Evolutionary conservation across 2,329 filamentous ascomycete genomes (phyloP).

Genomic region (Penicillium italicum): DNA sequence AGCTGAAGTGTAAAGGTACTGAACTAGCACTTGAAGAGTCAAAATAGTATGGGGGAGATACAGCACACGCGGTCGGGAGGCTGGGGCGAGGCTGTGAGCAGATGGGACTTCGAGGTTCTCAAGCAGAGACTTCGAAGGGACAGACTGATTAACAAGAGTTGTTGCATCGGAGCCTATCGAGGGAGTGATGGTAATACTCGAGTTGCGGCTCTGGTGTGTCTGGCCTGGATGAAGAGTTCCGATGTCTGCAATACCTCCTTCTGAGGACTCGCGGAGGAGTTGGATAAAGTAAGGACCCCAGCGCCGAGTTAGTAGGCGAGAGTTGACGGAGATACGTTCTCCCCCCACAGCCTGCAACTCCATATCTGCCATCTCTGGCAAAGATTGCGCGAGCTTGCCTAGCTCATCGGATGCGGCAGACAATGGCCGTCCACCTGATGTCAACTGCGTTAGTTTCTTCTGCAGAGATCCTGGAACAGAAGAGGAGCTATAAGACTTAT

Average conservation of each 20-base stretch:
- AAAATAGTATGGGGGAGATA: conserved; percentile 91
- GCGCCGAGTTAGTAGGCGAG: conserved; percentile 75
- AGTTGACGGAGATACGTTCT: conserved; percentile 90
- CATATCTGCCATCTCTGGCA: conserved; percentile 93
- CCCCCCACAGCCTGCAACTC: conserved; percentile 89
- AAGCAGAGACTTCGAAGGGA: conserved; percentile 33
- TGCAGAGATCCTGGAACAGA: conserved; percentile 56
- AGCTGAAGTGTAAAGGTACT: conserved; percentile 90
- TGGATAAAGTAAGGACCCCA: conserved; percentile 98
- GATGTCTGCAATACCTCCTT: conserved; percentile 67
- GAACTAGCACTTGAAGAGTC: conserved; percentile 83
- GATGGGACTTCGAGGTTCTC: conserved; percentile 52
- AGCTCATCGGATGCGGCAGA: conserved; percentile 78
- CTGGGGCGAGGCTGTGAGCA: conserved; percentile 51
- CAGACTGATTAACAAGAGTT: conserved; percentile 36
- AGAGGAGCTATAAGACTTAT: conserved; percentile 76
- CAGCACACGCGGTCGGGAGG: conserved; percentile 73
- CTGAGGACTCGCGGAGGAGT: conserved; percentile 73
- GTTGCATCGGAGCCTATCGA: conserved; percentile 44
- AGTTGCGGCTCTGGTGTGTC: conserved; percentile 65
- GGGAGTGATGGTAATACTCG: conserved; percentile 79
- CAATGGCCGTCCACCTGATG: conserved; percentile 71
- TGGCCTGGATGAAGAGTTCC: conserved; percentile 66
- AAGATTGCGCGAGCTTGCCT: conserved; percentile 71
- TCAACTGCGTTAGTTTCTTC: conserved; percentile 48